phyloP scores from a whole-genome alignment of 805 yeast species.

The Suhomyces prunicola region DNA sequence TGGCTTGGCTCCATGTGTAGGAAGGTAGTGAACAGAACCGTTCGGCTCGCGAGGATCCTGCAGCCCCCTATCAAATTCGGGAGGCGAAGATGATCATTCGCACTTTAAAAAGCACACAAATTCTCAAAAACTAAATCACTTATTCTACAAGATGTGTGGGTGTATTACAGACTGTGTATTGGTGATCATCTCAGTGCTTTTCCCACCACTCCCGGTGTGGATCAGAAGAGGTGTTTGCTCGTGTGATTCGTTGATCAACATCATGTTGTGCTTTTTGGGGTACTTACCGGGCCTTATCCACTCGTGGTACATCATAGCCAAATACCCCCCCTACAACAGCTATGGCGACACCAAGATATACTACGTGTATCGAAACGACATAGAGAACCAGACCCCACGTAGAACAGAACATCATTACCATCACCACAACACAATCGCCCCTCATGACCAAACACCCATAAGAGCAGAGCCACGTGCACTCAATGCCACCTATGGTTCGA shows the following conservation, averaged over 20 bases:
- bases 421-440: constrained; percentile 16
- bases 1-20: too few species aligned
- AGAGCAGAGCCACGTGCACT: constrained; percentile 10
- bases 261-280: constrained; percentile 44
- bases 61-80: neutral
- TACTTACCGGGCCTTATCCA: constrained; percentile 52
- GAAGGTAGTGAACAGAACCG: too few species aligned
- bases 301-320: constrained; percentile 48
- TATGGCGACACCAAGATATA: constrained; percentile 27
- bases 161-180: constrained; percentile 54
- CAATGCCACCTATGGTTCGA: constrained; percentile 22
- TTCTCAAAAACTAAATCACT: neutral
- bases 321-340: constrained; percentile 38
- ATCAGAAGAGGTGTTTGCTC: constrained; percentile 62
- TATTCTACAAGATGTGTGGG: constrained; percentile 16
- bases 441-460: constrained; percentile 6
- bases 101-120: neutral
- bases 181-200: constrained; percentile 55
- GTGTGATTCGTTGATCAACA: constrained; percentile 44
- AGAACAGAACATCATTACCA: constrained; percentile 21
- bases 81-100: neutral
- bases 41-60: neutral
- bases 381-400: constrained; percentile 28
- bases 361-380: constrained; percentile 33
- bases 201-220: constrained; percentile 75